Base-by-base conservation (phyloP, 306 rosid genomes). In the Castanea mollissima region DNA sequence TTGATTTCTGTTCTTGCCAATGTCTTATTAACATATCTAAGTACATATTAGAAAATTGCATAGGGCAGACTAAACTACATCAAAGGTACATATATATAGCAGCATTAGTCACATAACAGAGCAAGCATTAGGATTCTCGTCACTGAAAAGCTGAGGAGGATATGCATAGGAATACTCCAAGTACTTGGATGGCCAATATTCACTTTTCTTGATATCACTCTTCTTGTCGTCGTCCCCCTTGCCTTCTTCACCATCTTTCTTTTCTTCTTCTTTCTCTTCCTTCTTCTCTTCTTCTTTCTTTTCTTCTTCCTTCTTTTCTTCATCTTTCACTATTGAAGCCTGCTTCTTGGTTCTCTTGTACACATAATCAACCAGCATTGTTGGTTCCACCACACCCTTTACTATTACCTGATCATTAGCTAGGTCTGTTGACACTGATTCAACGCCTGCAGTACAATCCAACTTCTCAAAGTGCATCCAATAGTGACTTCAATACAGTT, bases 91-190 rank as follows among this genome's bases (percentile, higher is more conserved):
- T 38, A 41, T 11, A 41, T 38, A 2, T 38, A 38, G 46, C 6
- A 65, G 20, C 19, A 68, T 57, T 20, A 23, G 62, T 83, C 84
- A 94, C 95, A 95, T 95, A 54, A 92, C 78, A 63, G 90, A 88
- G 81, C 99, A 95, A 4, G 96, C 98, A 79, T 92, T 89, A 21
- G 99, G 98, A 71, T 95, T 95, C 64, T 95, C 99, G 65, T 95
- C 99, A 44, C 99, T 95, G 91, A 95, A 92, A 64, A 95, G 75
- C 83, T 89, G 87, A 23, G 90, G 85, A 25, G 74, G 58, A 23
- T 67, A 67, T 34, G 79, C 80, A 82, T 89, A 86, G 4, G 86
- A 83, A 56, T 86, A 86, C 59, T 94, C 98, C 52, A 82, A 78
- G 56, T 79, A 51, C 76, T 54, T 88, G 31, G 89, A 58, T 19